A percentile compares a stretch with the other conserved stretches of the same genome.
These are phyloP conservation scores for Venturia carpophila DNA, from an alignment of 2,329 filamentous ascomycete genomes.

Conservation along the genomic window DNA sequence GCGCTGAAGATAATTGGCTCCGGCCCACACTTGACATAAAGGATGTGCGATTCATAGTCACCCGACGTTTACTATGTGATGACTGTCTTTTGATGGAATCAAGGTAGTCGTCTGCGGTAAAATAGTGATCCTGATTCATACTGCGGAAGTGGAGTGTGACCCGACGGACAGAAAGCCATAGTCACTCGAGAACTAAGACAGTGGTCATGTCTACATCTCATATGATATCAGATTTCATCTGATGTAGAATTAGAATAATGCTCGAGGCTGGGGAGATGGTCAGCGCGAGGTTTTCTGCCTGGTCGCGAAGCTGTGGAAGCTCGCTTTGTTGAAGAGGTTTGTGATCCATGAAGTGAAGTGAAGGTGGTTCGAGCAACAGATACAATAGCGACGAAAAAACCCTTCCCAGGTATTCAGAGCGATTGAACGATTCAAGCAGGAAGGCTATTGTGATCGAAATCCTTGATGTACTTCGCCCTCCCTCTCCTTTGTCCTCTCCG, in stretches of 20 bases:
- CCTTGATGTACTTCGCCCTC: neutral
- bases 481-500: neutral
- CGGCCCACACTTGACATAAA: slow-evolving; percentile 69
- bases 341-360: neutral
- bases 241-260: neutral
- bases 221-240: neutral
- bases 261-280: neutral
- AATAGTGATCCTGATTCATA: slow-evolving; percentile 41
- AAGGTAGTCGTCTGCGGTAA: slow-evolving; percentile 58
- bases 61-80: slow-evolving; percentile 87
- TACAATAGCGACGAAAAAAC: neutral
- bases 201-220: slow-evolving; percentile 13
- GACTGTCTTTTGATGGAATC: slow-evolving; percentile 53
- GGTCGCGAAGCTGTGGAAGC: neutral
- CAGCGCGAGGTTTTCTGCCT: neutral
- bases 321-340: neutral
- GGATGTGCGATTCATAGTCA: slow-evolving; percentile 89
- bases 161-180: neutral
- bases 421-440: neutral
- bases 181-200: slow-evolving; percentile 18
- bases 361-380: neutral
- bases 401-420: neutral
- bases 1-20: slow-evolving; percentile 17
- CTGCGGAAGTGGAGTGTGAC: slow-evolving; percentile 3
- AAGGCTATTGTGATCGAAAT: neutral